Percentiles rank a stretch among this genome's conserved stretches.
Evolutionary conservation across 2,329 filamentous ascomycete genomes (phyloP).

Genomic region (Talaromyces pinophilus): DNA sequence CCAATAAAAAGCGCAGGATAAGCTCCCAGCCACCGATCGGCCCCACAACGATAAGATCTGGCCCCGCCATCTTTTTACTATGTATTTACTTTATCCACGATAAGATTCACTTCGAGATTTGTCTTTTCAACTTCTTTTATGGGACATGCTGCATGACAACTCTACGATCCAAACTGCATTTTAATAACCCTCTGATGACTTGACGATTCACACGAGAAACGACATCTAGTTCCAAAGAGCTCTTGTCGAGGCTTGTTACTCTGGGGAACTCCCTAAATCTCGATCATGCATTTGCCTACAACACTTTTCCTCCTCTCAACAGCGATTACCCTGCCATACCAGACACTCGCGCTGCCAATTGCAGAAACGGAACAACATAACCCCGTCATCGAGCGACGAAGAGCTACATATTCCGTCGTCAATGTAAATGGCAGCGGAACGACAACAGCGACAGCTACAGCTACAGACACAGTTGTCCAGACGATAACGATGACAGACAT

Average conservation of each 20-base stretch:
- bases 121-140: neutral
- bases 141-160: neutral
- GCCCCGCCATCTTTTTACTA: conserved; percentile 18
- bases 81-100: neutral
- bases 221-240: neutral
- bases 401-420: conserved; percentile 17
- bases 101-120: too few species aligned
- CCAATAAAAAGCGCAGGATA: neutral
- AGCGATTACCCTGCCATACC: conserved; percentile 1
- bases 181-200: too few species aligned
- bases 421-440: conserved; percentile 19
- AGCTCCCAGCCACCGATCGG: conserved; percentile 9
- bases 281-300: conserved; percentile 2
- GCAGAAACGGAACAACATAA: neutral
- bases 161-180: too few species aligned
- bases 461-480: conserved; percentile 11
- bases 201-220: neutral
- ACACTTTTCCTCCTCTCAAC: conserved; percentile 6
- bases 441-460: conserved; percentile 19
- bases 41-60: conserved; percentile 6
- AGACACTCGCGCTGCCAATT: conserved; percentile 14
- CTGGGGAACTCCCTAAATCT: too few species aligned
- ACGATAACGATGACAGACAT: conserved; percentile 21
- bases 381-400: conserved; percentile 1
- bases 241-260: neutral